phyloP scores from a whole-genome alignment of 768 basidiomycete genomes.

The Hericium erinaceus region DNA sequence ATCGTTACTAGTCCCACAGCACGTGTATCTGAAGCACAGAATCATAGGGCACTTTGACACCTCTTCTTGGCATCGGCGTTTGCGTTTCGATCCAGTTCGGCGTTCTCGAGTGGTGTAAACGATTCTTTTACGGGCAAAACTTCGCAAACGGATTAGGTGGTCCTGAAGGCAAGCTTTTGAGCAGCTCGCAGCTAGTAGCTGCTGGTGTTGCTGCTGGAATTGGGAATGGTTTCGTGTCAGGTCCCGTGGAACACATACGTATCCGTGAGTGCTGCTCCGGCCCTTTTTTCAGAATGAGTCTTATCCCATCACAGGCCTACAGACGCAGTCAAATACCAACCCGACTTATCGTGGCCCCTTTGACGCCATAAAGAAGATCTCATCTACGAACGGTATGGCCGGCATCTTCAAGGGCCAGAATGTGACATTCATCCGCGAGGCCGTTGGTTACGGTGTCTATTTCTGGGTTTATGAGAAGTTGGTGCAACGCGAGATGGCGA shows the following conservation, averaged over 20 bases:
- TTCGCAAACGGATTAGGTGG: conserved; percentile 50
- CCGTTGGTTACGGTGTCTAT: conserved; percentile 76
- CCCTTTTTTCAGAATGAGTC: not conserved
- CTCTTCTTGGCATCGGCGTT: conserved; percentile 83
- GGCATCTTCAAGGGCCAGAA: conserved; percentile 92
- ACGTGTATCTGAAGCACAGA: not conserved
- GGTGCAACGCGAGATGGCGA: conserved; percentile 76
- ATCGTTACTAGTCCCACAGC: not conserved
- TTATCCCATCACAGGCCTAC: conserved; percentile 51
- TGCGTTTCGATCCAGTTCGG: conserved; percentile 97
- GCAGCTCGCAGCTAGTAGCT: conserved; percentile 53
- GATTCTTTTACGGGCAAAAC: conserved; percentile 64
- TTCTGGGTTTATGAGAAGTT: conserved; percentile 91
- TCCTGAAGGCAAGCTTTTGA: conserved; percentile 50
- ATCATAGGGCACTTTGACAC: conserved; percentile 76
- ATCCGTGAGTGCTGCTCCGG: conserved; percentile 54
- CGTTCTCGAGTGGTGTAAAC: conserved; percentile 78
- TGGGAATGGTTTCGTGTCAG: conserved; percentile 87
- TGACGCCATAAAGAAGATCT: conserved; percentile 85
- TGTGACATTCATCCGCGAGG: conserved; percentile 80
- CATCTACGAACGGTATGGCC: conserved; percentile 58
- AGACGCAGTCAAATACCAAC: conserved; percentile 80
- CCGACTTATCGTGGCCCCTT: conserved; percentile 74
- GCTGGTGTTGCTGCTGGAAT: conserved; percentile 83
- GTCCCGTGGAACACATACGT: conserved; percentile 95